phyloP scores from a whole-genome alignment of 768 basidiomycete genomes.

The Tulasnella sp. region DNA sequence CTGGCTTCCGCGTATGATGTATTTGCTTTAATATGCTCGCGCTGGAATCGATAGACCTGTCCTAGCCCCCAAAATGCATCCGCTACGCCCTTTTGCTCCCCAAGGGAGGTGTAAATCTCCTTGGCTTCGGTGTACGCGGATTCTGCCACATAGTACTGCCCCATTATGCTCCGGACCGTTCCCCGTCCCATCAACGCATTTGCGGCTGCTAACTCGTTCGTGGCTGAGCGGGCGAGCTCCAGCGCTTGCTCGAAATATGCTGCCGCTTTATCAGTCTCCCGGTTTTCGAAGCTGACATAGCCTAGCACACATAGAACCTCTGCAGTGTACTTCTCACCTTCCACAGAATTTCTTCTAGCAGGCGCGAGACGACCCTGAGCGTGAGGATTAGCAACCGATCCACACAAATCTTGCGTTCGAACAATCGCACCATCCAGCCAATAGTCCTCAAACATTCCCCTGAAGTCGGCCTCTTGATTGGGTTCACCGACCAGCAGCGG shows the following conservation, averaged over 20 bases:
- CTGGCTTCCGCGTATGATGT: too few species aligned
- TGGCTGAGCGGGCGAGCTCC: background rate
- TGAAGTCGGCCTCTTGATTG: background rate
- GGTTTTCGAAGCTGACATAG: background rate
- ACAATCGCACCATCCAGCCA: too few species aligned
- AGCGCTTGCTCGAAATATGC: background rate
- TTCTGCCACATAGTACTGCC: too few species aligned
- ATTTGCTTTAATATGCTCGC: too few species aligned
- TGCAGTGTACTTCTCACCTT: background rate
- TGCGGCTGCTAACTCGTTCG: background rate
- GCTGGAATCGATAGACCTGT: too few species aligned
- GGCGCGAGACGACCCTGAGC: background rate
- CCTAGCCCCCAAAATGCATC: too few species aligned
- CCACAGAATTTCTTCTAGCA: background rate
- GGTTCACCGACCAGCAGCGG: background rate
- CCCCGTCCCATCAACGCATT: background rate
- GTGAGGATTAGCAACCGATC: background rate
- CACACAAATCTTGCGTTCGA: too few species aligned
- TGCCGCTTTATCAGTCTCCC: background rate
- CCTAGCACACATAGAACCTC: background rate
- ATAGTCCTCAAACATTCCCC: too few species aligned
- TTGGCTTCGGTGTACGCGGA: too few species aligned
- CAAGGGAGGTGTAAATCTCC: too few species aligned
- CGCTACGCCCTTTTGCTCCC: too few species aligned
- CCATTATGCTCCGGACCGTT: background rate